Evolutionary conservation across 495 filamentous ascomycete species (phyloP), one percentile per base, ranked within the genome.

Genomic region (Talaromyces liani): DNA sequence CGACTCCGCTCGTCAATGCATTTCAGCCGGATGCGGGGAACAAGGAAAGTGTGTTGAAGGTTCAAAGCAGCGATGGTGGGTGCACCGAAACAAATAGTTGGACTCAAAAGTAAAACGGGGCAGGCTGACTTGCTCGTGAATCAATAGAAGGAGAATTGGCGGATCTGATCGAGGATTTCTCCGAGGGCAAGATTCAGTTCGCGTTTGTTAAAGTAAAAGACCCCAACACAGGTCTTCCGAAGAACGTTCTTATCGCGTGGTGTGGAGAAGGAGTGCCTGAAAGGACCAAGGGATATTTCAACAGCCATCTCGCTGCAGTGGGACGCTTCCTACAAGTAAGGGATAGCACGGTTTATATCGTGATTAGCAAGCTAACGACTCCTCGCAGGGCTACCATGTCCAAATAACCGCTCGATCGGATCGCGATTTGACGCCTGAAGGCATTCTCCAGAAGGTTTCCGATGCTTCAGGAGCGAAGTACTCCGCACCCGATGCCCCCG

Each of bases 211-310:
- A 96, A 76, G 88, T 99, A 75, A 97, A 90, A 68, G 95, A 98
- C 71, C 88, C 91, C 12, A 99, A 99, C 72, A 92, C 90, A 1
- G 83, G 86, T 6, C 80, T 99, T 8, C 91, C 93, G 27, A 99
- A 99, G 78, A 89, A 88, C 72, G 92, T 94, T 49, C 80, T 99
- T 58, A 91, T 99, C 68, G 93, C 87, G 49, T 99, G 94, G 94
- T 99, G 94, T 72, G 94, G 94, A 49, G 93, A 96, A 68, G 95
- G 95, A 63, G 94, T 99, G n/a, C 94, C 94, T 7, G 94, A 98
- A 78, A 82, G 93, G 68, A 97, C 93, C 16, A 98, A 98, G 72
- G 94, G 94, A 25, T 98, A 98, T 72, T 99, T 98, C 70, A 97
- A 91, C 36, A 97, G 92, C 71, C 92, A 99, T 77, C 74, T 93